Conservation (phyloP, 257 asterid species). For the Salvia rosmarinus region DNA sequence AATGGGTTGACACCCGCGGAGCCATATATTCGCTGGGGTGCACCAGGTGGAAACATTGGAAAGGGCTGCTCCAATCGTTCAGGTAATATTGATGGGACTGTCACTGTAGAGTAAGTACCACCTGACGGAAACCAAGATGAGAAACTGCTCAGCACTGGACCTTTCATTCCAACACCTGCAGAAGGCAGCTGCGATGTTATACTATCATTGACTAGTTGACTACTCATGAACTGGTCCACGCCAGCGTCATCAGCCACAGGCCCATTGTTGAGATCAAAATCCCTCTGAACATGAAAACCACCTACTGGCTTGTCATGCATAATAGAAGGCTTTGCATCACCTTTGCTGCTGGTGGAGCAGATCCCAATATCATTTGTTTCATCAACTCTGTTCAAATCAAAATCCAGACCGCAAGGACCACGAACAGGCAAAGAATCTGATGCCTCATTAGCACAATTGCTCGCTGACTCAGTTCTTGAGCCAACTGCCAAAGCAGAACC, state of each 20-base stretch:
- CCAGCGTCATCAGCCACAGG: slow-evolving; percentile 49
- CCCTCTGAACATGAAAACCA: slow-evolving; percentile 41
- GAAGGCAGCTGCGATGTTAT: slow-evolving; percentile 51
- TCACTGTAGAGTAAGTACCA: slow-evolving; percentile 57
- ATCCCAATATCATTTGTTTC: slow-evolving; percentile 46
- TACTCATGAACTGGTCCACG: slow-evolving; percentile 24
- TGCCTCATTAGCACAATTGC: slow-evolving; percentile 16
- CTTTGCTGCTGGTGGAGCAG: slow-evolving; percentile 43
- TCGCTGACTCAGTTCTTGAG: slow-evolving; percentile 11
- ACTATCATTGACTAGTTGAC: slow-evolving; percentile 43
- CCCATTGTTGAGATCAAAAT: slow-evolving; percentile 59
- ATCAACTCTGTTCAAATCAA: slow-evolving; percentile 62
- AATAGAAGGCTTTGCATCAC: slow-evolving; percentile 32
- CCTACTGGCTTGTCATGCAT: slow-evolving; percentile 37
- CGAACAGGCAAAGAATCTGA: slow-evolving; percentile 29
- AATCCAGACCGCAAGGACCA: slow-evolving; percentile 47
- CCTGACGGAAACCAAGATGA: slow-evolving; percentile 82
- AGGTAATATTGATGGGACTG: slow-evolving; percentile 53
- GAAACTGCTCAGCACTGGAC: slow-evolving; percentile 52
- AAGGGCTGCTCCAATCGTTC: slow-evolving; percentile 61
- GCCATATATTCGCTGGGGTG: slow-evolving; percentile 61
- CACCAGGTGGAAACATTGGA: slow-evolving; percentile 58
- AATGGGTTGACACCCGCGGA: slow-evolving; percentile 55
- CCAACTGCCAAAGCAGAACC: slow-evolving; percentile 36
- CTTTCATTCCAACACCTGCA: slow-evolving; percentile 46